Base-by-base conservation (phyloP, 768 basidiomycete genomes). In the Tulasnella sp. region DNA sequence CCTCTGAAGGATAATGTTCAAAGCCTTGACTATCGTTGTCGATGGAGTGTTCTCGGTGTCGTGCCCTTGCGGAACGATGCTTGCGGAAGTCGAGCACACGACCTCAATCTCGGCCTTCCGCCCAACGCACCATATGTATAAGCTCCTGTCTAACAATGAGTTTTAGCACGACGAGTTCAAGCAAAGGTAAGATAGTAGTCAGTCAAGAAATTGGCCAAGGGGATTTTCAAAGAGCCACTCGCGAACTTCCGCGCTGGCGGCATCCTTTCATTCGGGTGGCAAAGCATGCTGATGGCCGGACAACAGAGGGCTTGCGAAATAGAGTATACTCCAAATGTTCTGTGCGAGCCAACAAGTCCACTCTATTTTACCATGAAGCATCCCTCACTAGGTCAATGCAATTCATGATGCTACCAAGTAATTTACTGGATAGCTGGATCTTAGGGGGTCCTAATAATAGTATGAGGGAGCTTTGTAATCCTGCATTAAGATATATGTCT, bases 101-200 rank as follows among this genome's bases (percentile, higher is more conserved):
- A 72, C 66, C 63, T 98, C 90, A 49, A 93, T 93, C 70, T 98
- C 94, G 2, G 93, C 93, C 70, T 97, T 97, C 46, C 83, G 80
- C n/a, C 87, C 80, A 3, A 72, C 74, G 66, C 87, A 82, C 34
- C 79, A 96, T 89, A 63, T 81, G 75, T 68, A 76, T 76, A 2
- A 97, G 79, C 66, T 94, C 91, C 63, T 80, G 83, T 71, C 92
- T 93, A 68, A 7, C n/a, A n/a, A n/a, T n/a, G n/a, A n/a, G n/a
- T n/a, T n/a, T n/a, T 43, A 9, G 4, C 21, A 12, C 15, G 24
- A 24, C 17, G 24, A 59, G 30, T 10, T 19, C 5, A 59, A 21
- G n/a, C 24, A 25, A 30, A 43, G 21, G 41, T 21, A 11, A 15
- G 43, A 31, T 27, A 61, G 38, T 41, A 9, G 49, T 19, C 12